Base-by-base conservation (phyloP, 768 basidiomycete species). In the Hysterangium stoloniferum region DNA sequence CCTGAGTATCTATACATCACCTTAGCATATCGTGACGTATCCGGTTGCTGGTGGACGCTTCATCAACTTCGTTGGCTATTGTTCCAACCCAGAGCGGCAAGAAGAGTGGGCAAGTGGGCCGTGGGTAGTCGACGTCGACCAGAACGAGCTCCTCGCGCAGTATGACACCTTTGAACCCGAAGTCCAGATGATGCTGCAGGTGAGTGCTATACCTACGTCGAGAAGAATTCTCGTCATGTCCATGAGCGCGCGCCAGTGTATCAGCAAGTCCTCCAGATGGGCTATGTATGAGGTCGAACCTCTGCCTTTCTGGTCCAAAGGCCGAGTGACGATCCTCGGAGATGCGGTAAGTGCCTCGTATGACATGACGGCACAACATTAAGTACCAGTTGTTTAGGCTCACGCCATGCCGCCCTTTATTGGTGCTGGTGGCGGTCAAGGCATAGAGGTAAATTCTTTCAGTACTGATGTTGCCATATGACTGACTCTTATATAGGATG, bases 121-220 rank as follows among this genome's bases (percentile, higher is more conserved):
- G 4, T 54, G 48, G 46, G 53, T 44, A 20, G 15, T 24, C 25
- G 38, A 40, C 7, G 48, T 33, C 22, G 36, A 44, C 29, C 31
- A 64, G 48, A 59, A 70, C 20, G 77, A 82, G 45, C 59, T 84
- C 29, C 45, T 66, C 4, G 57, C 56, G 7, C 61, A 69, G 24
- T 84, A 79, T 55, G 60, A 62, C 25, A 58, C 66, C 28, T 80
- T 84, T 71, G 82, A 84, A 61, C 68, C 75, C 1, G 82, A 84
- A 31, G 77, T 77, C 4, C 73, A 76, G 56, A 68, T 70, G 1
- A 59, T 86, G 0, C 57, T 86, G 15, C 65, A 77, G 64, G 84
- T 80, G 46, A 54, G 68, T 62, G 19, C 19, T 9, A 5, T 38
- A 13, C 41, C 24, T n/a, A n/a, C n/a, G n/a, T n/a, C n/a, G n/a